Base-by-base conservation (phyloP, 805 yeast species). In the Candida hungchunana region DNA sequence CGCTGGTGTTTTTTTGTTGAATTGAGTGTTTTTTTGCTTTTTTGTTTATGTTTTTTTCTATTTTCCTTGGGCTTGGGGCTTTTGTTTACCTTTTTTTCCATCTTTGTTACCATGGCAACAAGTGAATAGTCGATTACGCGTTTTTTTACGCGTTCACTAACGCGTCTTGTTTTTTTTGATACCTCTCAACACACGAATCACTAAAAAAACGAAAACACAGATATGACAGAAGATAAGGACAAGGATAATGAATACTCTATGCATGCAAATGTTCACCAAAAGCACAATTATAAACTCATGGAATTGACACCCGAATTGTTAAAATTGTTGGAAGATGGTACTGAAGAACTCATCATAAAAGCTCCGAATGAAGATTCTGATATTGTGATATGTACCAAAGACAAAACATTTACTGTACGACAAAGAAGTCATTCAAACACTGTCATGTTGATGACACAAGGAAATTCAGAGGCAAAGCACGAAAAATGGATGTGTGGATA, bases 371-470 rank as follows among this genome's bases (percentile, higher is more conserved):
- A 37, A 2, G 51, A 51, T 3, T 43, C 62, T 4, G 71, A 68
- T 29, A 73, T 84, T 7, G 86, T 76, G 20, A 55, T 87, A 12
- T 81, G 89, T 40, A 73, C 90, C 1, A 47, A 60, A 4, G 45
- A 60, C 19, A 58, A 66, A 33, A 82, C 95, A 0, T 88, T 75
- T 73, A 64, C 67, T 29, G 48, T 88, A 13, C 68, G 86, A 34
- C 89, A 82, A 50, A 80, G 83, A 64, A 85, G 86, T 53, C 97
- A 90, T 57, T 83, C 96, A 7, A 88, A 90, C 56, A 73, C 90
- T 5, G 79, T 84, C n/a, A 55, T 87, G 46, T 42, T 88, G 16
- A 53, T 75, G 54, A 56, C 56, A 17, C 31, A 38, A 15, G 47
- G 53, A 0, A 46, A 39, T 10, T 56, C 50, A 6, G 53, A 59